These are phyloP conservation scores for Rhodotorula sp. DNA, from an alignment of 1,284 basidiomycete species.

Conservation along the genomic window DNA sequence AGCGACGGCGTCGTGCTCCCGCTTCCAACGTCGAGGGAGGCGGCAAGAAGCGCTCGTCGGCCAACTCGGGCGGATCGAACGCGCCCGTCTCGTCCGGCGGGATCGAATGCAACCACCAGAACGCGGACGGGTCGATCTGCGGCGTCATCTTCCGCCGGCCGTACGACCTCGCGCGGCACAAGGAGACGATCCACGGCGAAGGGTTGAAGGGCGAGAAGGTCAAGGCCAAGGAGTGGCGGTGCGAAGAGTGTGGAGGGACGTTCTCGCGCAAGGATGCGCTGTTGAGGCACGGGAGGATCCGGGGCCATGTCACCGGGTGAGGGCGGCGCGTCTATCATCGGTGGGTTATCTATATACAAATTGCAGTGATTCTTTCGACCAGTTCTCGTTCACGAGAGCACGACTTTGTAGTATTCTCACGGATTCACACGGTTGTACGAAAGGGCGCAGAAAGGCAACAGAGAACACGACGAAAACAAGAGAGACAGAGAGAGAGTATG, in stretches of 20 bases:
- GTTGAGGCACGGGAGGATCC: slow-evolving; percentile 31
- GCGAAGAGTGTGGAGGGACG: slow-evolving; percentile 30
- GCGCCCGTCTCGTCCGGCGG: background rate
- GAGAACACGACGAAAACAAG: too few relatives aligned
- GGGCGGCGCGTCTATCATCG: background rate
- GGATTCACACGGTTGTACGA: too few relatives aligned
- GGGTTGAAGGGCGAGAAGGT: slow-evolving; percentile 18
- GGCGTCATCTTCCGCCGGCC: slow-evolving; percentile 38
- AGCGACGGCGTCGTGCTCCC: slow-evolving; percentile 19
- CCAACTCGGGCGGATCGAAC: background rate
- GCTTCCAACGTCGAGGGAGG: background rate
- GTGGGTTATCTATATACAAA: too few relatives aligned
- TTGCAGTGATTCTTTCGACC: too few relatives aligned
- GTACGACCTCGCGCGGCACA: slow-evolving; percentile 39
- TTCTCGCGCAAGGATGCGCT: slow-evolving; percentile 40
- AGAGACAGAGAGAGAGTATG: too few relatives aligned
- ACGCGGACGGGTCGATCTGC: slow-evolving; percentile 25
- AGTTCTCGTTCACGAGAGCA: too few relatives aligned
- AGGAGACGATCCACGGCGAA: slow-evolving; percentile 39
- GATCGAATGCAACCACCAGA: slow-evolving; percentile 31
- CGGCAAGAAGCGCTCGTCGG: background rate
- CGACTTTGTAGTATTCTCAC: too few relatives aligned
- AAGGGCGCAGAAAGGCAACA: too few relatives aligned
- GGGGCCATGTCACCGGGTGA: slow-evolving; percentile 21
- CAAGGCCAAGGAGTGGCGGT: slow-evolving; percentile 35